Percentiles rank a stretch among this genome's conserved stretches.
Conservation (phyloP, 768 basidiomycete genomes). For the Coprinellus micaceus region DNA sequence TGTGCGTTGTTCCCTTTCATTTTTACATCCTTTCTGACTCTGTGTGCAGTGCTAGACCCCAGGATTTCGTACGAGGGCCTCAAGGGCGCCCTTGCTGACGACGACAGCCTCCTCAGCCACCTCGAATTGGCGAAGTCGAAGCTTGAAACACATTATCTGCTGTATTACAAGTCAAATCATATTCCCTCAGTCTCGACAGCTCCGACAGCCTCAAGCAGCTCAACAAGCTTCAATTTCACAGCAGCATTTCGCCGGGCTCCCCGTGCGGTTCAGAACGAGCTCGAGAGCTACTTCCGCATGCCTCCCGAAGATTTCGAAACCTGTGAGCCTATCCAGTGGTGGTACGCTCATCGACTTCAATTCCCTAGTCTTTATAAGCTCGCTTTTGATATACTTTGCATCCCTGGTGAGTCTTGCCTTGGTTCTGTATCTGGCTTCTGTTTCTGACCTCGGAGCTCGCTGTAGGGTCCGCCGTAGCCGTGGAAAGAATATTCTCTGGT, state of each 20-base stretch:
- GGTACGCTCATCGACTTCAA: slow-evolving; percentile 17
- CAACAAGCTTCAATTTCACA: not conserved
- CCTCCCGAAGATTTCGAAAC: slow-evolving; percentile 22
- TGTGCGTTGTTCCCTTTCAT: slow-evolving; percentile 17
- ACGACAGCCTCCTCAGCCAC: slow-evolving; percentile 12
- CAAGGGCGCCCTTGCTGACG: slow-evolving; percentile 17
- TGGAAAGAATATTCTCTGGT: slow-evolving; percentile 30
- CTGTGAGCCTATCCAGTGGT: slow-evolving; percentile 30
- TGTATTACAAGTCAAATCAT: slow-evolving; percentile 10
- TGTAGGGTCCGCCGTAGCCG: slow-evolving; percentile 32
- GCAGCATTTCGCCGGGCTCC: not conserved
- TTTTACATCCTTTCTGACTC: not conserved
- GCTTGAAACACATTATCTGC: slow-evolving; percentile 9
- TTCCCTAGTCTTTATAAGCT: slow-evolving; percentile 26
- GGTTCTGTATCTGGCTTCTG: not conserved
- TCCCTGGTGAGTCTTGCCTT: slow-evolving; percentile 22
- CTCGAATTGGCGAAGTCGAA: slow-evolving; percentile 16
- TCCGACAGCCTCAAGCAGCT: no score
- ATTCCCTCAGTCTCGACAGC: no score
- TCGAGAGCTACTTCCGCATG: slow-evolving; percentile 22
- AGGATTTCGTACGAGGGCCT: slow-evolving; percentile 25
- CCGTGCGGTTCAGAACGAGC: slow-evolving; percentile 11
- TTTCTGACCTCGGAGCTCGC: not conserved
- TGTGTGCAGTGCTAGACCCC: slow-evolving; percentile 29
- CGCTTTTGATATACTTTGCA: slow-evolving; percentile 24